A percentile compares a stretch with the other conserved stretches of the same genome.
Conservation (phyloP, 1,139 yeast species). For the Taiozyma sp. region DNA sequence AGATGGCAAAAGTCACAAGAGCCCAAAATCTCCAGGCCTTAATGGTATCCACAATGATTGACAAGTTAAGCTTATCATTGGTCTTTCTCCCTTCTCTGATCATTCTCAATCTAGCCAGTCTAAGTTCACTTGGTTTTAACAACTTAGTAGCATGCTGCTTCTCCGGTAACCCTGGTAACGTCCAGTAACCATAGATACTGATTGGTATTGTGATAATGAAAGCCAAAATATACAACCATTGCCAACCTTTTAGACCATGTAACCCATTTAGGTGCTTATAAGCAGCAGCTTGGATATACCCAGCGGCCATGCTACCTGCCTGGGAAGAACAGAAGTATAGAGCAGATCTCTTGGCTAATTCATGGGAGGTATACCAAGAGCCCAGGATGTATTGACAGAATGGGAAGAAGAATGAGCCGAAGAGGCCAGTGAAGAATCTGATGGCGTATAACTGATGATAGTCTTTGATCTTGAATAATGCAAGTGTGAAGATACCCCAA, state of each 20-base stretch:
- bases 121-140: slow-evolving; percentile 21
- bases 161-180: slow-evolving; percentile 52
- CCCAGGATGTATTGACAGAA: slow-evolving; percentile 48
- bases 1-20: slow-evolving; percentile 27
- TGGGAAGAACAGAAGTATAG: slow-evolving; percentile 48
- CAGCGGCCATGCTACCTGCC: slow-evolving; percentile 46
- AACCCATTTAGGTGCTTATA: slow-evolving; percentile 39
- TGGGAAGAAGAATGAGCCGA: slow-evolving; percentile 48
- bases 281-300: slow-evolving; percentile 53
- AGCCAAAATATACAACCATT: slow-evolving; percentile 61
- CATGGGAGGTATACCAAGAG: slow-evolving; percentile 39
- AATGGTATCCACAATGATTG: slow-evolving; percentile 11
- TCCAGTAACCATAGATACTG: slow-evolving; percentile 26
- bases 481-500: slow-evolving; percentile 66
- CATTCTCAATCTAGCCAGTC: slow-evolving; percentile 10
- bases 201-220: slow-evolving; percentile 51
- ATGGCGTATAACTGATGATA: slow-evolving; percentile 41
- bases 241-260: slow-evolving; percentile 52
- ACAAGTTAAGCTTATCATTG: slow-evolving; percentile 15
- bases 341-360: slow-evolving; percentile 42
- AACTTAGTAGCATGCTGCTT: slow-evolving; percentile 40
- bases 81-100: slow-evolving; percentile 13
- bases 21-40: slow-evolving; percentile 25
- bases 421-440: slow-evolving; percentile 47
- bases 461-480: slow-evolving; percentile 15